Base-by-base conservation (phyloP, 176 grass and related monocot genomes). In the Rhynchospora pubera region DNA sequence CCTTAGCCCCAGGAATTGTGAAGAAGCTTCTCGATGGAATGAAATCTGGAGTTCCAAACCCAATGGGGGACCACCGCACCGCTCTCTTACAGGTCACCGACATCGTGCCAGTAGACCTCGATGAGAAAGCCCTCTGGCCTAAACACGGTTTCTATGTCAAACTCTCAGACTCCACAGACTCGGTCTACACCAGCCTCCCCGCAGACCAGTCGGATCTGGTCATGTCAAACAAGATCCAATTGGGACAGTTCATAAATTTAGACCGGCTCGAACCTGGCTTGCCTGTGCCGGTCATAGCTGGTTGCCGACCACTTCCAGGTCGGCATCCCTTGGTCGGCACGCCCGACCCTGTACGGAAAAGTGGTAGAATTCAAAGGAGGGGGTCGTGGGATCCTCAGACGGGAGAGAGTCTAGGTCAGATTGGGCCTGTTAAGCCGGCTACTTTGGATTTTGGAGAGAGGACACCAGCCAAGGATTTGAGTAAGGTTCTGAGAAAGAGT, bases 121-220 rank as follows among this genome's bases (percentile, higher is more conserved):
- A 99, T 73, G 92, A 99, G 64, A 93, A 91, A 86, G 96, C 92
- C 51, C 89, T 95, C 5, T 94, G 83, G 74, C 96, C 96, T 0
- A 88, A 82, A 68, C 96, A 94, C 56, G 92, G 92, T 59, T 95
- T 99, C 89, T 95, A 95, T 82, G 71, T 99, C 85, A 99, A 99
- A 85, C 76, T 99, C 68, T 95, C 91, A 0, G 92, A 95, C 63
- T 94, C 83, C 12, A 67, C 89, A 9, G 89, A 99, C 69, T 99
- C 96, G 60, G 89, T 99, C 87, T 99, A 99, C 70, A 89, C 83
- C 79, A 95, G 72, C 67, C 91, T 95, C 0, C 96, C 96, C 8
- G 51, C 78, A 1, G 85, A 86, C 28, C 96, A 99, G 82, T 93
- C 89, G 10, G 92, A 99, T 57, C 89, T 99, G 22, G 92, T 99